Evolutionary conservation across 2,329 filamentous ascomycete genomes (phyloP), one percentile per base, ranked within the genome.

Genomic region (Alternaria sp.): DNA sequence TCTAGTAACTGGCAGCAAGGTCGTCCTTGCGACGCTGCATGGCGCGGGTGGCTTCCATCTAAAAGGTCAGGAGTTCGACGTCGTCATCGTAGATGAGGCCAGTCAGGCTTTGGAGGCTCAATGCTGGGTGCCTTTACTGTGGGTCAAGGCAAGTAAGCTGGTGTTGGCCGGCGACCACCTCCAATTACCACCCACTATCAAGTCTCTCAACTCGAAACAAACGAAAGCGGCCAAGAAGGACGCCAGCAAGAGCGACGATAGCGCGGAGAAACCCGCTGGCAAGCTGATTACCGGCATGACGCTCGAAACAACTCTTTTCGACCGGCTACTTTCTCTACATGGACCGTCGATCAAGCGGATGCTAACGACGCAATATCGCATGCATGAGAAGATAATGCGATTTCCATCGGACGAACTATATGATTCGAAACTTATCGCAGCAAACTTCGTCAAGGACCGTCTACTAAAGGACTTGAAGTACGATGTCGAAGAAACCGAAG

Each of bases 291-390:
- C 62, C 49, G 85, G 84, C 6, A 84, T 89, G 72, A 89, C 87
- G 1, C 86, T 99, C 6, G 94, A 97, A 75, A 92, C 86, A n/a
- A 98, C 96, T 0, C 85, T 99, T 28, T 99, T 99, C 78, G 95
- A 98, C 79, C 88, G 96, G 26, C 85, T 99, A 45, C 85, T 99
- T 47, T 85, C 86, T 6, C 83, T 97, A 15, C 92, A 99, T 76
- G 96, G 96, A 1, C 82, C 89, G 1, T 84, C 84, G 5, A 93
- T 99, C 82, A 98, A 98, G 83, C 86, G 92, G 55, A 97, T 98
- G 92, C 87, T 99, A 23, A 98, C 93, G 5, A 97, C 91, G 5
- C 96, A 99, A 81, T 99, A 99, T 79, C 93, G 96, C 40, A 99
- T 99, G 96, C 93, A 99, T 77, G 91, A 97, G 75, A 89, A 86